phyloP scores from a whole-genome alignment of 805 yeast species.

The Candida stauntonica region DNA sequence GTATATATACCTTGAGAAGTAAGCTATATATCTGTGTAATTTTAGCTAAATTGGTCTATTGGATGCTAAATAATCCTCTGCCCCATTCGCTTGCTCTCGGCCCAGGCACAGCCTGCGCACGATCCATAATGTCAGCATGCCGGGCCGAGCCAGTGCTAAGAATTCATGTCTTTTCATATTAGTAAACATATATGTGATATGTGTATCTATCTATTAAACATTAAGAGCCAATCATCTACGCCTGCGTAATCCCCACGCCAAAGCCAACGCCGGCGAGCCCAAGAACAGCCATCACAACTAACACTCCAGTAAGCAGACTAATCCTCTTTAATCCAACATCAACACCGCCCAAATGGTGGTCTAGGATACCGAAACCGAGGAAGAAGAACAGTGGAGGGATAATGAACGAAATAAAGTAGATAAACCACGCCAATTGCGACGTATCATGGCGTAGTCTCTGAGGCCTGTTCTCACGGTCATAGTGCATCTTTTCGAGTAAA shows the following conservation, averaged over 20 bases:
- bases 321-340: conserved; percentile 12
- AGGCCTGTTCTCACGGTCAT: conserved; percentile 13
- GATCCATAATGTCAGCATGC: too few species aligned
- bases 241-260: conserved; percentile 36
- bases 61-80: too few species aligned
- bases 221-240: too few species aligned
- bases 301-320: conserved; percentile 20
- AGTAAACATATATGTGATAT: neutral
- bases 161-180: too few species aligned
- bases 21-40: too few species aligned
- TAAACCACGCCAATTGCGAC: conserved; percentile 1
- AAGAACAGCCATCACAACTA: conserved; percentile 18
- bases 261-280: conserved; percentile 45
- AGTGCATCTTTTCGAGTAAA: conserved; percentile 19
- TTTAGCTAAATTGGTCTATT: too few species aligned
- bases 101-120: too few species aligned
- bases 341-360: conserved; percentile 13
- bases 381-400: conserved; percentile 29
- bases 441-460: conserved; percentile 5
- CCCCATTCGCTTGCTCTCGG: too few species aligned
- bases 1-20: too few species aligned
- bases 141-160: too few species aligned
- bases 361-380: conserved; percentile 25
- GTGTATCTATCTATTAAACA: neutral
- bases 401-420: conserved; percentile 19